phyloP scores from a whole-genome alignment of 2,329 filamentous ascomycete genomes.

The Nothopassalora personata region DNA sequence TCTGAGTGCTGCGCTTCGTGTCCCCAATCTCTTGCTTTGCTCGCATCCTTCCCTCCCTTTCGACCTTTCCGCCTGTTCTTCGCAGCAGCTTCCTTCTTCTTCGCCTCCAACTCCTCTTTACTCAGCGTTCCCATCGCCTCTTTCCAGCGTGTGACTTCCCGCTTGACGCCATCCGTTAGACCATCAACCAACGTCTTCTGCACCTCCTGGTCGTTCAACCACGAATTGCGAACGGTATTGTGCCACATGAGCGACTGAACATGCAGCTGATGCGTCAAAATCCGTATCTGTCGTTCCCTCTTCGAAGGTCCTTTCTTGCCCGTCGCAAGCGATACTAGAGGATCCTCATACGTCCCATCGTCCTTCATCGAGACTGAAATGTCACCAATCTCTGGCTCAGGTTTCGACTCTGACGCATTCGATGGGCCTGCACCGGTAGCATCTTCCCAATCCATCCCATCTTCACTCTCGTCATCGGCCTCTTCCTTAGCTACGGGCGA shows the following conservation, averaged over 20 bases:
- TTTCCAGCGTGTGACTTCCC: conserved; percentile 69
- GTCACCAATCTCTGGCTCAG: conserved; percentile 29
- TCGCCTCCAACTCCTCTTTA: conserved; percentile 36
- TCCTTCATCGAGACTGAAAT: conserved; percentile 34
- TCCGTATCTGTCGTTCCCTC: conserved; percentile 71
- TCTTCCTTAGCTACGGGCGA: conserved; percentile 33
- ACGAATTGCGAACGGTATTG: conserved; percentile 78
- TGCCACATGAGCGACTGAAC: conserved; percentile 85
- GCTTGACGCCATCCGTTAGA: conserved; percentile 61
- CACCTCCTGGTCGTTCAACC: conserved; percentile 71
- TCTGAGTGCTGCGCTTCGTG: conserved; percentile 64
- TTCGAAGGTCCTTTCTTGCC: conserved; percentile 81
- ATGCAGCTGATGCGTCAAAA: conserved; percentile 79
- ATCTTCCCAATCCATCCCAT: conserved; percentile 57
- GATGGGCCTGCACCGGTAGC: conserved; percentile 35
- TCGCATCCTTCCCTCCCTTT: conserved; percentile 37
- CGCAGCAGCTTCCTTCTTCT: conserved; percentile 34
- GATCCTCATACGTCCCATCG: conserved; percentile 35
- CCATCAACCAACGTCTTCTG: conserved; percentile 73
- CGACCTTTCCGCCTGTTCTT: conserved; percentile 36
- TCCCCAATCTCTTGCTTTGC: conserved; percentile 63
- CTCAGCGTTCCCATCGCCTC: conserved; percentile 57
- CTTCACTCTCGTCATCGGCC: conserved; percentile 51
- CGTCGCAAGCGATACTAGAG: conserved; percentile 37
- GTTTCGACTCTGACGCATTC: conserved; percentile 7